Evolutionary conservation across 1,139 yeast species (phyloP).

Genomic region (Magnusiomyces suaveolens): DNA sequence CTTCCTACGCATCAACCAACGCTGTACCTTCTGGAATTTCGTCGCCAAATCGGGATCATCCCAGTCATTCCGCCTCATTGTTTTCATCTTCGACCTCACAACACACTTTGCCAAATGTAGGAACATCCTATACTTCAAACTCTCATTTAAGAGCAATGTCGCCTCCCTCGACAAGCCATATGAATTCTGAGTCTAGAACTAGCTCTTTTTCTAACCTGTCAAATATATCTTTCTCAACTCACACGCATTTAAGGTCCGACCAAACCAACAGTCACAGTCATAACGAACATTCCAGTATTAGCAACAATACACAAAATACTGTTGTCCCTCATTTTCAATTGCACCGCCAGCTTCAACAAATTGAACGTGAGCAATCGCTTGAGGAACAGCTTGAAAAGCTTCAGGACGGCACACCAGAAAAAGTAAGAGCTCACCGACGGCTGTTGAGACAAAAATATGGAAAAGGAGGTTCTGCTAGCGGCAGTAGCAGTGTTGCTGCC

Average conservation of each 20-base stretch:
- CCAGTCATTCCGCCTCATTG: background rate
- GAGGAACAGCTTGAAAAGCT: background rate
- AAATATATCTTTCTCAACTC: background rate
- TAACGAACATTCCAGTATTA: no score
- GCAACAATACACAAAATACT: background rate
- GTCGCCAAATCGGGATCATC: background rate
- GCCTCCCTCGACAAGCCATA: background rate
- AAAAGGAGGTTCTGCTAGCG: background rate
- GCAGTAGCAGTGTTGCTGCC: background rate
- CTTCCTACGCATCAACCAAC: background rate
- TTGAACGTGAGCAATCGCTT: background rate
- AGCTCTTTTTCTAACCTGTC: background rate
- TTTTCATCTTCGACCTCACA: background rate
- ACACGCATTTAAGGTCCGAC: background rate
- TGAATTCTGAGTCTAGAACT: background rate
- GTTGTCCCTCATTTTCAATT: background rate
- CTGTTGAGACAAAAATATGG: background rate
- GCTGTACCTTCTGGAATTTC: background rate
- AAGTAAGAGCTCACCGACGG: background rate
- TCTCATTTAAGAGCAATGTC: background rate
- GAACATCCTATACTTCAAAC: background rate
- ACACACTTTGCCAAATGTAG: background rate
- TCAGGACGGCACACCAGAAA: background rate
- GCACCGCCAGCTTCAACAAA: slow-evolving; percentile 1
- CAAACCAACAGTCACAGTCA: background rate